phyloP scores from a whole-genome alignment of 2,329 filamentous ascomycete species.

The Colletotrichum shisoi region DNA sequence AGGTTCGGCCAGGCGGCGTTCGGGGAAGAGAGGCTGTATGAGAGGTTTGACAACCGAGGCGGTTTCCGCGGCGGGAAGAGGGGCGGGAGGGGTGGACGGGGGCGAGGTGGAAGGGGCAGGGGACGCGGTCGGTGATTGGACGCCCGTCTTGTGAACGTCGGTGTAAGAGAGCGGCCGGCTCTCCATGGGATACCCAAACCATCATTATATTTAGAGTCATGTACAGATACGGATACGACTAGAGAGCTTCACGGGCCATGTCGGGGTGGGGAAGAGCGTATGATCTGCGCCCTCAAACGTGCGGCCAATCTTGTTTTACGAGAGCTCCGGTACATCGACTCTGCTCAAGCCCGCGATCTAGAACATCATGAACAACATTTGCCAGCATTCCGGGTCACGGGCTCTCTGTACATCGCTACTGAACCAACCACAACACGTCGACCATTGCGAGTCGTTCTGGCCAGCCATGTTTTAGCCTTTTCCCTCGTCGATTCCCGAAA shows the following conservation, averaged over 20 bases:
- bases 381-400: too few relatives aligned
- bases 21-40: constrained; percentile 75
- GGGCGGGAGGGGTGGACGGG: constrained; percentile 54
- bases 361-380: background rate
- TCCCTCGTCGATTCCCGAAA: background rate
- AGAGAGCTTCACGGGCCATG: background rate
- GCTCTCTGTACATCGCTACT: background rate
- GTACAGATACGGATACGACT: background rate
- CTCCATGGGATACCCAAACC: constrained; percentile 21
- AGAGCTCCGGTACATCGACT: background rate
- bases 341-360: too few relatives aligned
- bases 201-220: constrained; percentile 1
- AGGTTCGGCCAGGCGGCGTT: constrained; percentile 82
- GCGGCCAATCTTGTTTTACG: background rate
- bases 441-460: too few relatives aligned
- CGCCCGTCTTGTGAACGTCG: too few relatives aligned
- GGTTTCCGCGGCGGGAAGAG: constrained; percentile 51
- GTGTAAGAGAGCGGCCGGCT: background rate
- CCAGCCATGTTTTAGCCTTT: background rate
- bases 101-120: constrained; percentile 52
- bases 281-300: background rate
- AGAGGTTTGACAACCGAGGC: constrained; percentile 57
- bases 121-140: constrained; percentile 41
- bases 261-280: background rate
- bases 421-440: too few relatives aligned